Base-by-base conservation (phyloP, 2,329 filamentous ascomycete genomes). In the Helotiales sp. region DNA sequence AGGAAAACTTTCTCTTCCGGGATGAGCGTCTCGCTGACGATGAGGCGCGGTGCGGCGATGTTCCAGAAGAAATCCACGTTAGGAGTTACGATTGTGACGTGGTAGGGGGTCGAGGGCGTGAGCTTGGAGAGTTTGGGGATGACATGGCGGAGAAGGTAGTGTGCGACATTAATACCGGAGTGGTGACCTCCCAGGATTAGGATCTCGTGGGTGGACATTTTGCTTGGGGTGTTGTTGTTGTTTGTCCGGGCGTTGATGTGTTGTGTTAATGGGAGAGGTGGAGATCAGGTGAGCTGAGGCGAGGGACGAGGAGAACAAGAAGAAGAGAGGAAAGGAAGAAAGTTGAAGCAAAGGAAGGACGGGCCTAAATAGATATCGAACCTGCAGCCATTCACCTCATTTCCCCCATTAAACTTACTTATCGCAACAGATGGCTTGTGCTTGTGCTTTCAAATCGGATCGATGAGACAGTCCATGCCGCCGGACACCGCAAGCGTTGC, bases 51-150 rank as follows among this genome's bases (percentile, higher is more conserved):
- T 1, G 85, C 82, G 1, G 82, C 85, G 26, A 84, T 77, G 47
- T 82, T 82, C 75, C 81, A 87, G 78, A 80, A 88, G 78, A 84
- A 86, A 47, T 82, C 78, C 3, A 80, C 78, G 15, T 83, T 83
- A 3, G 85, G 84, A 67, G 83, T 82, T 73, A 89, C 79, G n/a
- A 87, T 78, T 52, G 83, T 82, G 57, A 89, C 77, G 63, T 84
- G 83, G 74, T 85, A 86, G 8, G 78, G 78, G 17, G 61, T 63
- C 15, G 37, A 13, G 26, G 65, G 61, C n/a, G 47, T 61, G 6
- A 61, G 45, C 8, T 50, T 63, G 3, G 60, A 26, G 1, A 80
- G 71, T 34, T 77, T 69, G 0, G 84, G 82, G 17, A 86, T 63
- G 22, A 79, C 77, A 75, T 87, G 83, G 67, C 82, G 82, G 50